Evolutionary conservation across 23 red algal genomes (phyloP), one percentile per base, ranked within the genome.

Genomic region (Gracilariopsis chorda): DNA sequence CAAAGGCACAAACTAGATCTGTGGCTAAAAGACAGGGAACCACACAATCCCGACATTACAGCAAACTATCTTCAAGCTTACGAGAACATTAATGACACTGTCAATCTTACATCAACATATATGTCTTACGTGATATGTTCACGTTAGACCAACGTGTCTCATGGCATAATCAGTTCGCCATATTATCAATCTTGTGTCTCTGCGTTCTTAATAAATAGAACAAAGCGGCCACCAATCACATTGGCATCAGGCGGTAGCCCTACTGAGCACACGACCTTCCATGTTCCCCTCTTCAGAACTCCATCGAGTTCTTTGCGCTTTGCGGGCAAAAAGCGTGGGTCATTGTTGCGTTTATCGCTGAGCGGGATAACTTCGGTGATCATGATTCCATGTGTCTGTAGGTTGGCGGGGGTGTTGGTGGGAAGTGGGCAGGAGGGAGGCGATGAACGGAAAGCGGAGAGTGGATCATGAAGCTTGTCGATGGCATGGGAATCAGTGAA

Each of bases 361-460:
- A 78, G 17, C 13, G 73, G 73, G 19, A 78, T 29, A 20, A 78
- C 43, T 46, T 78, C 73, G 12, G 73, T 78, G 73, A 78, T 70
- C 63, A 70, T 70, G 17, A 70, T 70, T 70, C 63, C 63, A 33
- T 70, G 63, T 13, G 13, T 25, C 29, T 13, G 29, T 33, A 25
- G 17, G 17, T 13, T 70, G 63, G 63, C 14, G 49, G 3, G 14
- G 48, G 4, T 12, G 48, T 24, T 4, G 55, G 77, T 57, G 55
- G 4, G 55, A 20, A 10, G 17, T 13, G 44, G 27, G 16, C 12
- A 10, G n/a, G 2, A 20, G 44, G 63, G 21, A 3, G 4, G 4
- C n/a, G 49, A 55, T 13, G 52, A 29, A 21, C 57, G 78, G 20
- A 83, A 83, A 4, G 2, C 7, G 3, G 29, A 32, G 12, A 83